phyloP scores from a whole-genome alignment of 2,329 filamentous ascomycete genomes.

The Colletotrichum sp. region DNA sequence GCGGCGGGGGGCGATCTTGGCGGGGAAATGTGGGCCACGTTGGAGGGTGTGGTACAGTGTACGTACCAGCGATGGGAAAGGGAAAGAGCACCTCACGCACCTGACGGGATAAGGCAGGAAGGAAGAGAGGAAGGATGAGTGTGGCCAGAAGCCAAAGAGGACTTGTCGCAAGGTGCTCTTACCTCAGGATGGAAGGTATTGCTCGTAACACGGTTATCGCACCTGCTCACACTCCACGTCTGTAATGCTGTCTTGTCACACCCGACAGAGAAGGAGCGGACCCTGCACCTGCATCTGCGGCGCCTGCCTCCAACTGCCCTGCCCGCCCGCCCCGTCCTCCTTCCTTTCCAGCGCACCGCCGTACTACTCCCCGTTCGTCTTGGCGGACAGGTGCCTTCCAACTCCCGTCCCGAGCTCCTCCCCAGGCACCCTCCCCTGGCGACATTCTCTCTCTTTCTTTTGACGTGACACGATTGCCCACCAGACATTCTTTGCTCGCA shows the following conservation, averaged over 20 bases:
- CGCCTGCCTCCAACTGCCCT: neutral
- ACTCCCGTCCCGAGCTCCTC: neutral
- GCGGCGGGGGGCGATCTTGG: constrained; percentile 5
- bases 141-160: neutral
- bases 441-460: neutral
- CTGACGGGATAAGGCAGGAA: neutral
- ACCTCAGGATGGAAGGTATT: neutral
- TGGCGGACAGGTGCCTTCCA: neutral
- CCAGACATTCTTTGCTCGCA: neutral
- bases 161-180: neutral
- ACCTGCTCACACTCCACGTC: neutral
- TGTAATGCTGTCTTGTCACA: neutral
- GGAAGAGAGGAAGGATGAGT: neutral
- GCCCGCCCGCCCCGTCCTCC: neutral
- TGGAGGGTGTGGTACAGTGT: neutral
- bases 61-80: neutral
- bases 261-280: neutral
- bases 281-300: neutral
- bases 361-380: neutral
- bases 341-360: neutral
- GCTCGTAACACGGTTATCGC: neutral
- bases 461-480: neutral
- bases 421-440: neutral
- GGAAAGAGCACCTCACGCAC: neutral
- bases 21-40: neutral